A percentile compares a stretch with the other conserved stretches of the same genome.
These are phyloP conservation scores for Trichophyton verrucosum DNA, from an alignment of 2,329 filamentous ascomycete species.

Conservation along the genomic window DNA sequence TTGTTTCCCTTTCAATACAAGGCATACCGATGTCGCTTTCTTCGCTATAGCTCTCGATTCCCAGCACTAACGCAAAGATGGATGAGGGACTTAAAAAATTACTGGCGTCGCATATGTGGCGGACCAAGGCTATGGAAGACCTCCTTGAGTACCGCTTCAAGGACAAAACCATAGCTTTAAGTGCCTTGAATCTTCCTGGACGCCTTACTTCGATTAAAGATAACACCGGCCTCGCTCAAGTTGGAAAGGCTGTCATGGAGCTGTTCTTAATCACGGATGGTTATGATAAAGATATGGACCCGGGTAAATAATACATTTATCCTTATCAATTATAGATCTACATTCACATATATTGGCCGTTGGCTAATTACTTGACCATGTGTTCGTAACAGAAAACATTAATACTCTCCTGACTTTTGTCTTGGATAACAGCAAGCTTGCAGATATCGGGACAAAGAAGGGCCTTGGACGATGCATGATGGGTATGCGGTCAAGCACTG, in stretches of 20 bases:
- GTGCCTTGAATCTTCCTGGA: background rate
- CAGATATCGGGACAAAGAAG: constrained; percentile 6
- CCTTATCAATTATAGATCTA: too few species aligned
- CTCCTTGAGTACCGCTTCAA: background rate
- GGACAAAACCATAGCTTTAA: background rate
- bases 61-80: background rate
- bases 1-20: too few species aligned
- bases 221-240: constrained; percentile 7
- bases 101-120: background rate
- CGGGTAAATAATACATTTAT: constrained; percentile 4
- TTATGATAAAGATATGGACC: background rate
- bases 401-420: background rate
- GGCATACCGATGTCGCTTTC: too few species aligned
- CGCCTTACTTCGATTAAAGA: background rate
- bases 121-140: background rate
- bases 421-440: constrained; percentile 12
- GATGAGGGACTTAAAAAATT: background rate
- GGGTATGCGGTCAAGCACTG: constrained; percentile 12
- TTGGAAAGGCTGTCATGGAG: constrained; percentile 8
- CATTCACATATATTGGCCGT: background rate
- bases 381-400: background rate
- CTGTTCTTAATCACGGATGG: constrained; percentile 4
- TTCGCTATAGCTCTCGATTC: too few species aligned
- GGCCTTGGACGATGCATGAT: constrained; percentile 9
- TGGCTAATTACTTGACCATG: background rate